These are phyloP conservation scores for Penicillium sp. DNA, from an alignment of 2,329 filamentous ascomycete genomes.

Conservation along the genomic window DNA sequence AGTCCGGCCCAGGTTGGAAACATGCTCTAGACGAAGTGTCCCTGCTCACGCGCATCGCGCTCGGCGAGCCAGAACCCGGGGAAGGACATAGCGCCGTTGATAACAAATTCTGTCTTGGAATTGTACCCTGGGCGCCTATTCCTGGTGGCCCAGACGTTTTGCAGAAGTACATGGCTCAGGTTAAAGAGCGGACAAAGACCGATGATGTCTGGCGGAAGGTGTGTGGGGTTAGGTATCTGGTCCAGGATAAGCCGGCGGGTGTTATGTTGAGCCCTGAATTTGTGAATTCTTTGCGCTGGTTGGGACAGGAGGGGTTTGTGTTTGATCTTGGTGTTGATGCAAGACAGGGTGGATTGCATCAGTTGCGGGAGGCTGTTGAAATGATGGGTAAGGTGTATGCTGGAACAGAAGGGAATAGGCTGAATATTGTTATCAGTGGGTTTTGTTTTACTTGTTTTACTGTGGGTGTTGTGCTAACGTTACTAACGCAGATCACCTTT, in stretches of 20 bases:
- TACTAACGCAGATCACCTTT: slow-evolving; percentile 69
- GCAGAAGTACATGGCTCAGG: slow-evolving; percentile 62
- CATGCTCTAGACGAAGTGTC: slow-evolving; percentile 69
- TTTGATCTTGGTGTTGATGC: slow-evolving; percentile 88
- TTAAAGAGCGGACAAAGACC: slow-evolving; percentile 54
- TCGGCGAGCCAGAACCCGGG: slow-evolving; percentile 56
- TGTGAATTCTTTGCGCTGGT: slow-evolving; percentile 63
- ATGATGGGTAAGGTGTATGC: slow-evolving; percentile 68
- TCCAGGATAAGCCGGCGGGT: slow-evolving; percentile 72
- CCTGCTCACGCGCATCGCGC: slow-evolving; percentile 65
- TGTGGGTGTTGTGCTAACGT: not conserved
- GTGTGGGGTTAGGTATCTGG: slow-evolving; percentile 76
- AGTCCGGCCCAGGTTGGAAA: slow-evolving; percentile 55
- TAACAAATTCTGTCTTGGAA: slow-evolving; percentile 60
- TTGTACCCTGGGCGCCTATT: slow-evolving; percentile 85
- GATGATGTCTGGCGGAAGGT: slow-evolving; percentile 65
- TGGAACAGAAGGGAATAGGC: slow-evolving; percentile 53
- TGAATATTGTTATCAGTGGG: slow-evolving; percentile 67
- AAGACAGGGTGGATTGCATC: slow-evolving; percentile 69
- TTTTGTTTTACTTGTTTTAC: slow-evolving; percentile 1
- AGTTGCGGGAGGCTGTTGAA: slow-evolving; percentile 67
- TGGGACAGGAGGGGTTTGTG: slow-evolving; percentile 62
- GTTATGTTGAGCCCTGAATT: slow-evolving; percentile 64
- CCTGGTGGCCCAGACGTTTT: slow-evolving; percentile 62
- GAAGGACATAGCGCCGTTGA: slow-evolving; percentile 59